Percentiles rank a stretch among this genome's conserved stretches.
These are phyloP conservation scores for Exserohilum turcica DNA, from an alignment of 2,329 filamentous ascomycete species.

Conservation along the genomic window DNA sequence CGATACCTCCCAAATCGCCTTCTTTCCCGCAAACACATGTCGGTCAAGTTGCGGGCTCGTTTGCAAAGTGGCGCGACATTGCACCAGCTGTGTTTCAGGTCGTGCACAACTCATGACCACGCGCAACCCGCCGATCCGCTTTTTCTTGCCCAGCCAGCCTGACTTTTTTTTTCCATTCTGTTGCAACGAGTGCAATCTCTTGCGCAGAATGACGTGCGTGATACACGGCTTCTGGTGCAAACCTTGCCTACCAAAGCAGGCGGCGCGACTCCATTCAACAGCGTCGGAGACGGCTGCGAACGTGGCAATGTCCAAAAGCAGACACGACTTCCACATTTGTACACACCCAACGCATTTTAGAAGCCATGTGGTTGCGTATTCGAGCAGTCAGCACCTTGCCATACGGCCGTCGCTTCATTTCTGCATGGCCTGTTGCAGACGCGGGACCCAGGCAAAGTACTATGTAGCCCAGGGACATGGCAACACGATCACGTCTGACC, in stretches of 20 bases:
- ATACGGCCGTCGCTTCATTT: conserved; percentile 11
- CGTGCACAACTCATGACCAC: conserved; percentile 4
- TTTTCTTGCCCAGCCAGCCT: neutral
- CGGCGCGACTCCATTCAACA: conserved; percentile 6
- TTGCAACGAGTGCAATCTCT: conserved; percentile 5
- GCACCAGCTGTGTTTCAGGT: conserved; percentile 16
- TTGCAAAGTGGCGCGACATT: conserved; percentile 5
- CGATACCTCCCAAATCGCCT: conserved; percentile 5
- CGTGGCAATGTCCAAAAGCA: neutral
- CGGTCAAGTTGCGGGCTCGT: conserved; percentile 3
- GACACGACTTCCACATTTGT: neutral
- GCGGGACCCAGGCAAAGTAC: neutral
- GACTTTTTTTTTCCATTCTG: neutral
- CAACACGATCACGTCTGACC: conserved; percentile 3
- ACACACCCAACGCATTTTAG: neutral
- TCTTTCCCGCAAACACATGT: conserved; percentile 3
- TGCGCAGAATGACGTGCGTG: conserved; percentile 13
- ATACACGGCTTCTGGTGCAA: conserved; percentile 5
- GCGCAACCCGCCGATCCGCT: conserved; percentile 1
- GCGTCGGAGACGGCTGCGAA: conserved; percentile 1
- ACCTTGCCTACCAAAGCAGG: conserved; percentile 6
- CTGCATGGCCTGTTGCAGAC: conserved; percentile 4
- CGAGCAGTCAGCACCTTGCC: conserved; percentile 5
- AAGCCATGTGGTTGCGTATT: neutral
- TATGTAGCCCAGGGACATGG: conserved; percentile 6